A percentile compares a stretch with the other conserved stretches of the same genome.
Conservation (phyloP, 305 asterid species). For the Fraxinus paxiana region DNA sequence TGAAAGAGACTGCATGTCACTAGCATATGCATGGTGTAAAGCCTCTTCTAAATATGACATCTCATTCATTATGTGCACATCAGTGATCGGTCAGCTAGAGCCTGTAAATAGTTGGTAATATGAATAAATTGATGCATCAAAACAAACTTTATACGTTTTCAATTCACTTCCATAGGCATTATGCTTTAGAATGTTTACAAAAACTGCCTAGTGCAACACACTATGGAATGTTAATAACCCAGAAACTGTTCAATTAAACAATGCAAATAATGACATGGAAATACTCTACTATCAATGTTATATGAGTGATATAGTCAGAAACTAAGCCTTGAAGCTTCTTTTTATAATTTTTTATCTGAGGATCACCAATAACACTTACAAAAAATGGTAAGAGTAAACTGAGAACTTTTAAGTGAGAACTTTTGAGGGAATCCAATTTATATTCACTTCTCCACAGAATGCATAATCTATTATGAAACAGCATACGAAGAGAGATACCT, state of each 20-base stretch:
- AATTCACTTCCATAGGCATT: background rate
- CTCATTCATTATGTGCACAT: background rate
- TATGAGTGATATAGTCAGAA: background rate
- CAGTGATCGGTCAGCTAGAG: background rate
- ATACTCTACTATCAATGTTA: background rate
- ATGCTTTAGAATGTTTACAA: background rate
- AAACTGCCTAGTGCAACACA: background rate
- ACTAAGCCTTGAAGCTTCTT: background rate
- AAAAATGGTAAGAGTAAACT: background rate
- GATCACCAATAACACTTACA: background rate
- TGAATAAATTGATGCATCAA: background rate
- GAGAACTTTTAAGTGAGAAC: background rate
- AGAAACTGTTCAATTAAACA: background rate
- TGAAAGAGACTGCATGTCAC: background rate
- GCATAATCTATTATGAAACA: background rate
- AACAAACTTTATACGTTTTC: background rate
- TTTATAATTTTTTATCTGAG: background rate
- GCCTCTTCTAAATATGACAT: background rate
- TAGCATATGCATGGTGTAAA: background rate
- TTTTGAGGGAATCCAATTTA: background rate
- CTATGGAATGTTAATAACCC: background rate
- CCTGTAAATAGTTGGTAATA: background rate
- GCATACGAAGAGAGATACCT: background rate
- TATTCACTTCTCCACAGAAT: background rate
- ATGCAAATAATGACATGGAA: background rate